Evolutionary conservation across 225 moss, liverwort and hornwort genomes (phyloP), one percentile per base, ranked within the genome.

Genomic region (Takakia lepidozioides): DNA sequence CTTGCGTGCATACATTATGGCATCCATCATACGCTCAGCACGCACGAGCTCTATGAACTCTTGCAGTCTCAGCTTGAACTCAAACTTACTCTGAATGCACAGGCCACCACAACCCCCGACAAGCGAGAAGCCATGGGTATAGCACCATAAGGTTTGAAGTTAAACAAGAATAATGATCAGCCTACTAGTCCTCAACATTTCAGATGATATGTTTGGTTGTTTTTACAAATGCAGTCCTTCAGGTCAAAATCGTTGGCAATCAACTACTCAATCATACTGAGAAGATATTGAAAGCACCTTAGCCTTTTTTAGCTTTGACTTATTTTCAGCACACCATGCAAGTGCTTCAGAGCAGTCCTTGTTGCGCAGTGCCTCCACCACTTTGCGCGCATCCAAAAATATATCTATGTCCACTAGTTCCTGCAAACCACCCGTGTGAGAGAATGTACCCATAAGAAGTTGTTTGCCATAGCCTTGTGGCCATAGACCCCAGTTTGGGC

Each of bases 21-120:
- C 98, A 42, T 99, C 98, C 83, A 99, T 91, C 98, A 99, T 91
- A 69, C 83, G 83, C 65, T 99, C 91, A 54, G 81, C 83, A 32
- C 98, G 74, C 47, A 99, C 98, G 69, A 99, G 56, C 68, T 99
- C 98, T 53, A 99, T 99, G 47, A 99, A 99, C 72, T 99, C 91
- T 79, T 99, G 98, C 24, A 99, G 68, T 55, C 98, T 78, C 56
- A 99, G 64, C 76, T 99, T 99, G 41, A 99, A 99, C 64, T 99
- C 98, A 19, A 99, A 83, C 66, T 99, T 99, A 61, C 98, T 99
- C 98, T 88, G 80, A 54, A 56, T 29, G 48, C n/a, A 48, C 27
- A 48, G 16, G 8, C 6, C 1, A 32, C 11, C 8, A 11, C 7
- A 32, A 32, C 32, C 32, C 11, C 32, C 32, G 8, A 17, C 18